Conservation (phyloP, 2,329 filamentous ascomycete genomes). For the Arthroderma sp. region DNA sequence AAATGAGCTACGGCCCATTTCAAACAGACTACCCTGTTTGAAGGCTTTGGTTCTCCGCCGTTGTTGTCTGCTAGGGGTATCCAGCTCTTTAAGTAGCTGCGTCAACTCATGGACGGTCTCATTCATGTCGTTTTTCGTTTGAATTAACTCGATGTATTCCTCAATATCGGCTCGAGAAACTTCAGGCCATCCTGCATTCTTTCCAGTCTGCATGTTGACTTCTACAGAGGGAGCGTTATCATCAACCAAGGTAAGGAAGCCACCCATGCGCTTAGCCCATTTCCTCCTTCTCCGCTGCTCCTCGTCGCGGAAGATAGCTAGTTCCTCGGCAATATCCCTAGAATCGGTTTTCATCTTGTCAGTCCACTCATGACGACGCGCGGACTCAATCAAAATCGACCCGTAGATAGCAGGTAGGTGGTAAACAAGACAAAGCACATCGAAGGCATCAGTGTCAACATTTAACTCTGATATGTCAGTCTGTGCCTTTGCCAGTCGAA, state of each 20-base stretch:
- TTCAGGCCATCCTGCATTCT: slow-evolving; percentile 68
- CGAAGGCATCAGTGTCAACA: slow-evolving; percentile 68
- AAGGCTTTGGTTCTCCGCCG: slow-evolving; percentile 81
- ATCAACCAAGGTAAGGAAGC: slow-evolving; percentile 55
- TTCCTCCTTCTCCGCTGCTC: slow-evolving; percentile 77
- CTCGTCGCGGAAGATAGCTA: slow-evolving; percentile 84
- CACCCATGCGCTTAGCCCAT: slow-evolving; percentile 78
- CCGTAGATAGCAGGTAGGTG: slow-evolving; percentile 83
- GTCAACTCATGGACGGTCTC: slow-evolving; percentile 58
- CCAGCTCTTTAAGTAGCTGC: slow-evolving; percentile 67
- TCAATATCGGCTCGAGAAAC: slow-evolving; percentile 65
- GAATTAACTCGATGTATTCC: slow-evolving; percentile 56
- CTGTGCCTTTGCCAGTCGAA: slow-evolving; percentile 59
- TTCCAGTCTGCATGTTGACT: slow-evolving; percentile 62
- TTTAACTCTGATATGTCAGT: slow-evolving; percentile 58
- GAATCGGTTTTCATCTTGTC: slow-evolving; percentile 85
- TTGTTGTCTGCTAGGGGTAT: slow-evolving; percentile 73
- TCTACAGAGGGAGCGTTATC: slow-evolving; percentile 65
- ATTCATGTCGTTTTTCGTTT: slow-evolving; percentile 52
- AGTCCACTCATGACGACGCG: slow-evolving; percentile 77
- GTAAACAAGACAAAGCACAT: slow-evolving; percentile 66
- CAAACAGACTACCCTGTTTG: slow-evolving; percentile 91
- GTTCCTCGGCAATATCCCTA: slow-evolving; percentile 77
- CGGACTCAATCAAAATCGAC: slow-evolving; percentile 72
- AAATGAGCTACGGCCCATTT: slow-evolving; percentile 77